Evolutionary conservation across 2,329 filamentous ascomycete species (phyloP).

Genomic region (Penicillium sp.): DNA sequence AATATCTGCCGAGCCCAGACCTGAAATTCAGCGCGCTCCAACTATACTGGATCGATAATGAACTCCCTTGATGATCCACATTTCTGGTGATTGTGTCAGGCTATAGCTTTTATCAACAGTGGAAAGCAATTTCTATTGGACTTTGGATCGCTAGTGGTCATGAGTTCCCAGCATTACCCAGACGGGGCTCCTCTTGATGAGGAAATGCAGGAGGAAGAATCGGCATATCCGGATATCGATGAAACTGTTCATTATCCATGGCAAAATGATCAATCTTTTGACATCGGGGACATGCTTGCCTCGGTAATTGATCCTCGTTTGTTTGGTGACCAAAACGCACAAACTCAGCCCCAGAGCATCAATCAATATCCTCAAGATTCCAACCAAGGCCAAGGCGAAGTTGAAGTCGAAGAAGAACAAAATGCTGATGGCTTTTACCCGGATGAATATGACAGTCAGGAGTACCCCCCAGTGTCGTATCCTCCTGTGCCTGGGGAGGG

Average conservation of each 20-base stretch:
- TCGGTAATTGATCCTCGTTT: slow-evolving; percentile 35
- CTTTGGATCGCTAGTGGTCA: neutral
- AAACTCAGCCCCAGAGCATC: neutral
- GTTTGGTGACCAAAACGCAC: slow-evolving; percentile 26
- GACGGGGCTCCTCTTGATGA: slow-evolving; percentile 15
- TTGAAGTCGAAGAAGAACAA: slow-evolving; percentile 5
- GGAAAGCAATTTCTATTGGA: neutral
- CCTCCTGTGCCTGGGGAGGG: slow-evolving; percentile 10
- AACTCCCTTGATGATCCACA: slow-evolving; percentile 10
- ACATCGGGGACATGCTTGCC: slow-evolving; percentile 15
- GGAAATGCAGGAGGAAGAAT: slow-evolving; percentile 20
- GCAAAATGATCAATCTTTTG: slow-evolving; percentile 23
- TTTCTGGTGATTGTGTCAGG: slow-evolving; percentile 2
- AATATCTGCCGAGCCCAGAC: slow-evolving; percentile 19
- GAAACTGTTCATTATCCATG: slow-evolving; percentile 34
- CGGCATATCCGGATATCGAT: slow-evolving; percentile 34
- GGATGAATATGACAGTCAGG: slow-evolving; percentile 14
- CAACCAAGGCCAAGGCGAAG: slow-evolving; percentile 8
- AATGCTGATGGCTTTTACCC: slow-evolving; percentile 13
- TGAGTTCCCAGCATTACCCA: slow-evolving; percentile 17
- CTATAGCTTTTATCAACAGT: neutral
- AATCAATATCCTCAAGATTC: neutral
- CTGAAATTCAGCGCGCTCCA: slow-evolving; percentile 18
- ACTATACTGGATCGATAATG: slow-evolving; percentile 20
- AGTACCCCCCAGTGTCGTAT: neutral